Conservation (phyloP, 129 eudicot species). For the Tanacetum coccineum region DNA sequence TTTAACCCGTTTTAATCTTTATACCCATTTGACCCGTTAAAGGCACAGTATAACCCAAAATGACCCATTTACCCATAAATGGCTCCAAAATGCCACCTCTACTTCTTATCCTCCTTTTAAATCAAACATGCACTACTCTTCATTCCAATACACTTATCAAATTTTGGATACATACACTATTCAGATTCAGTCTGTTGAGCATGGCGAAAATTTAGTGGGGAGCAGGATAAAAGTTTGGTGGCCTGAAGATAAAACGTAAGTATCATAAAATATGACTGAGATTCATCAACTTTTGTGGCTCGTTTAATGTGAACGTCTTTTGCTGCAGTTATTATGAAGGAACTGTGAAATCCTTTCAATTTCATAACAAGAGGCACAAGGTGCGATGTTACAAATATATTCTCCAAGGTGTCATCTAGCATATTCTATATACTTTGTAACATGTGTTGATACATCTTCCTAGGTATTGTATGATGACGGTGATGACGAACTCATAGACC, state of each 20-base stretch:
- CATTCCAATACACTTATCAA: no score
- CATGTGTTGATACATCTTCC: no score
- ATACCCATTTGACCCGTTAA: no score
- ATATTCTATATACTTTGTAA: no score
- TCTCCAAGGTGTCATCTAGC: no score
- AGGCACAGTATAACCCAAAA: no score
- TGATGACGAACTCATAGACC: background rate
- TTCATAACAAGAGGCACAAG: background rate
- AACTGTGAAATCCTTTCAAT: background rate
- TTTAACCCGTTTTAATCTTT: no score
- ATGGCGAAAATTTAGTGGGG: background rate
- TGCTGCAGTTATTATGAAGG: constrained; percentile 2
- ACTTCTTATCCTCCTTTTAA: background rate
- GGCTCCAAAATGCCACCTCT: background rate
- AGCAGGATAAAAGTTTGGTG: background rate
- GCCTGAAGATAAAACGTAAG: background rate
- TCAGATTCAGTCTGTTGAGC: background rate
- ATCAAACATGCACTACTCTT: no score
- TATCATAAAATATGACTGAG: background rate
- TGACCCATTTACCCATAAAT: background rate
- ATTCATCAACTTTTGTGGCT: background rate
- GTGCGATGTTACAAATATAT: no score
- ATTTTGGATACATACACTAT: background rate
- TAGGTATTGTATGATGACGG: background rate
- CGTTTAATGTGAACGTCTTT: background rate